Conservation (phyloP, 805 yeast genomes). For the Schwanniomyces yamadae region DNA sequence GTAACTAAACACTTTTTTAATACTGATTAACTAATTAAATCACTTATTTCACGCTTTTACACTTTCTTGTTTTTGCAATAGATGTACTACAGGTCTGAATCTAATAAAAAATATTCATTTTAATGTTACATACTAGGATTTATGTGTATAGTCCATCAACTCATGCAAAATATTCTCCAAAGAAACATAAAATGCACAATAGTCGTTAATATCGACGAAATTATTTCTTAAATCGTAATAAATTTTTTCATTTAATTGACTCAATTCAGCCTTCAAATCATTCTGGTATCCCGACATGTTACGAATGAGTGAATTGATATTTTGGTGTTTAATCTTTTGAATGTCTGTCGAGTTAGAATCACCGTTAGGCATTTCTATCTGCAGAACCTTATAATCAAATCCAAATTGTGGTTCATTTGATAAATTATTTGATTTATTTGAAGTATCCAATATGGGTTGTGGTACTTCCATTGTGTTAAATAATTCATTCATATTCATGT, state of each 20-base stretch:
- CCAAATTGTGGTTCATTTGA: too few species aligned
- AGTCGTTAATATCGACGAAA: constrained; percentile 44
- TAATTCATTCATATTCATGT: constrained; percentile 39
- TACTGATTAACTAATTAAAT: too few species aligned
- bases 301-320: constrained; percentile 1
- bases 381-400: too few species aligned
- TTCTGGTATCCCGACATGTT: background rate
- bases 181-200: constrained; percentile 42
- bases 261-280: constrained; percentile 22
- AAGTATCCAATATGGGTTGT: constrained; percentile 26
- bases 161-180: constrained; percentile 41
- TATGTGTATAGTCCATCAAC: constrained; percentile 36
- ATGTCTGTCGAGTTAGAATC: background rate
- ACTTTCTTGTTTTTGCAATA: too few species aligned
- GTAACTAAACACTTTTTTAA: too few species aligned
- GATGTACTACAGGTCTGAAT: too few species aligned
- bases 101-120: too few species aligned
- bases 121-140: background rate
- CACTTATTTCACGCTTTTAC: too few species aligned
- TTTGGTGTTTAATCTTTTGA: background rate
- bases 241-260: constrained; percentile 36
- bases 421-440: background rate
- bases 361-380: background rate
- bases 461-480: constrained; percentile 45
- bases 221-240: constrained; percentile 41